phyloP scores from a whole-genome alignment of 2,329 filamentous ascomycete species.

The Rhinocladiella similis region DNA sequence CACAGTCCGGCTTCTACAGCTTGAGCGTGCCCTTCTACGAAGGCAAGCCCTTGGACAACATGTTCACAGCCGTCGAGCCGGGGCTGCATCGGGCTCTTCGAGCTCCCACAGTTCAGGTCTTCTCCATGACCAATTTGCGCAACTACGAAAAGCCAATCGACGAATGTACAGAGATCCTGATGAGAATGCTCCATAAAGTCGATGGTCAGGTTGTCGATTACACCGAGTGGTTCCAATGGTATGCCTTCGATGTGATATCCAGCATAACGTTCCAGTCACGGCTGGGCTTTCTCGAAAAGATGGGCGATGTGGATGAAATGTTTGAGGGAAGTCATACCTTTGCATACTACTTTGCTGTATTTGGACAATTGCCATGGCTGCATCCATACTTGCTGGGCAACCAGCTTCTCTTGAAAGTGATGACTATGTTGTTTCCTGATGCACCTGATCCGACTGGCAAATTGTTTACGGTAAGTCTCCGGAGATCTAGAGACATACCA shows the following conservation, averaged over 20 bases:
- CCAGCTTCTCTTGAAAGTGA: neutral
- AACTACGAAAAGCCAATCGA: constrained; percentile 5
- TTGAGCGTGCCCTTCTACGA: neutral
- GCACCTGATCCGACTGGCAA: neutral
- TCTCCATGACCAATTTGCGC: constrained; percentile 5
- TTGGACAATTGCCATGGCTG: neutral
- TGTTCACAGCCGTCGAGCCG: constrained; percentile 2
- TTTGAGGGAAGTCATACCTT: neutral
- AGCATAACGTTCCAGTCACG: constrained; percentile 1
- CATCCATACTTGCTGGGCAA: neutral
- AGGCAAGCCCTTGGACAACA: constrained; percentile 2
- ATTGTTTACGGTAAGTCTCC: neutral
- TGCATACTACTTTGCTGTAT: neutral
- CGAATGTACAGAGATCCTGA: constrained; percentile 5
- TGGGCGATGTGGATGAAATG: neutral
- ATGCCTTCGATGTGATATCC: constrained; percentile 5
- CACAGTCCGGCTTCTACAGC: neutral
- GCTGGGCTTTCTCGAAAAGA: neutral
- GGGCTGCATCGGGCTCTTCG: constrained; percentile 1
- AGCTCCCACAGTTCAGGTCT: constrained; percentile 4
- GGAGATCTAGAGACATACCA: too few relatives aligned
- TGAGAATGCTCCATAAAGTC: neutral
- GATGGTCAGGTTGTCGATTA: constrained; percentile 1
- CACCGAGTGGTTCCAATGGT: constrained; percentile 2
- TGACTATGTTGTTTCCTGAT: neutral